Base-by-base conservation (phyloP, 192 early-diverging fungal species). In the Radiomyces spectabilis region DNA sequence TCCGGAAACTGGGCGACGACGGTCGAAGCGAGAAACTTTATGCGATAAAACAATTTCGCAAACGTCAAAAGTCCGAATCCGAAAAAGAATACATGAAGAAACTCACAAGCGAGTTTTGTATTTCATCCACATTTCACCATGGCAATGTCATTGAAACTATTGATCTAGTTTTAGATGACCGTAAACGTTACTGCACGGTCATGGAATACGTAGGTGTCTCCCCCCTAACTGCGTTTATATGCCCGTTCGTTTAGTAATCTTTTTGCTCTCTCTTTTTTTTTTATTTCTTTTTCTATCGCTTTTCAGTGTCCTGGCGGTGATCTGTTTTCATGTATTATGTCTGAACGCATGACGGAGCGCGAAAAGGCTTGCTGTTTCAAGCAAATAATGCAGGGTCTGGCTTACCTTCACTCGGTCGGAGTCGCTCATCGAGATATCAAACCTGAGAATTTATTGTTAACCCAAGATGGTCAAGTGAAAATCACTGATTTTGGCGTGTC, bases 401-500 rank as follows among this genome's bases (percentile, higher is more conserved):
- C 83, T 7, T 95, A 96, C 61, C 68, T 98, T 40, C 96, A 98
- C 64, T 83, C 81, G 5, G 84, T 93, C 76, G 96, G 96, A 54
- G 96, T 98, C 6, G 92, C 93, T 46, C 96, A 98, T 68, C 83
- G 85, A 51, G 84, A 89, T 56, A 76, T 87, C 62, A 86, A 85
- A 63, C 80, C 85, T 18, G 83, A 98, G 71, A 98, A 98, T 74
- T 48, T 97, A 40, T 74, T 98, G 29, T 71, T 98, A 48, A 89
- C 93, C 57, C 73, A 66, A 1, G 67, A 80, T 33, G 84, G 85
- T 59, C 82, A 78, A 30, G 57, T 98, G 53, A 98, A 98, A 72
- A 93, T 98, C 68, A 94, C 94, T 10, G 96, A 98, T 76, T 98
- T 98, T 83, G 96, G 96, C 39, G 93, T 97, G 15, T 88, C 87